Evolutionary conservation across 2,329 filamentous ascomycete species (phyloP).

Genomic region (Colletotrichum acutatum): DNA sequence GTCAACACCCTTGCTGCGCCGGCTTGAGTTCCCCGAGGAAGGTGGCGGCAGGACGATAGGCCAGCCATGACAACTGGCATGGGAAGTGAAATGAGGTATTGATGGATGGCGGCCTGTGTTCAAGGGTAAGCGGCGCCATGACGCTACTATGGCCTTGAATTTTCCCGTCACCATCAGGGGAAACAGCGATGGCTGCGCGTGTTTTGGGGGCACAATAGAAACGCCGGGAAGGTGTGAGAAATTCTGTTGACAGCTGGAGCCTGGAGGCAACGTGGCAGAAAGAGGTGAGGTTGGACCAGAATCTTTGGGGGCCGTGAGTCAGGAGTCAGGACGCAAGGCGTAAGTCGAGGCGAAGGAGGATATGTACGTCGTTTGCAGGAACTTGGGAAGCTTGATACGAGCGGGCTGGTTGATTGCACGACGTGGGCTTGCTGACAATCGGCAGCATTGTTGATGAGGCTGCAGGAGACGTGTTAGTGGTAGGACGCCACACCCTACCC

Average conservation of each 20-base stretch:
- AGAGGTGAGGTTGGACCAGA: background rate
- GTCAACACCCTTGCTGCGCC: background rate
- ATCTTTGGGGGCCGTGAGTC: background rate
- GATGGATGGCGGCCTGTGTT: conserved; percentile 1
- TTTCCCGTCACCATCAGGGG: background rate
- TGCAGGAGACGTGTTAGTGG: conserved; percentile 13
- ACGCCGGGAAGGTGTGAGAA: conserved; percentile 6
- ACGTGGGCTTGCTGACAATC: background rate
- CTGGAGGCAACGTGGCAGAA: conserved; percentile 17
- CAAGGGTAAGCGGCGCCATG: conserved; percentile 5
- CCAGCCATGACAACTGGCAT: conserved; percentile 21
- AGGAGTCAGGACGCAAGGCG: conserved; percentile 4
- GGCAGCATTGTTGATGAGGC: conserved; percentile 7
- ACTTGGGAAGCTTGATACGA: background rate
- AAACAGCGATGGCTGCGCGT: background rate
- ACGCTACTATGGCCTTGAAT: conserved; percentile 21
- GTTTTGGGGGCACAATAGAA: conserved; percentile 15
- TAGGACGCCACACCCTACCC: conserved; percentile 1
- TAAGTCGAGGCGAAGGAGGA: background rate
- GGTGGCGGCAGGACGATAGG: background rate
- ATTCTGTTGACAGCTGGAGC: background rate
- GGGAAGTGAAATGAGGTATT: conserved; percentile 21
- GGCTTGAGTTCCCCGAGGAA: background rate
- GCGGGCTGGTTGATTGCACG: conserved; percentile 1
- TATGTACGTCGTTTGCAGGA: conserved; percentile 3